Percentiles rank a stretch among this genome's conserved stretches.
These are phyloP conservation scores for Podaxis sp. DNA, from an alignment of 768 basidiomycete species.

Conservation along the genomic window DNA sequence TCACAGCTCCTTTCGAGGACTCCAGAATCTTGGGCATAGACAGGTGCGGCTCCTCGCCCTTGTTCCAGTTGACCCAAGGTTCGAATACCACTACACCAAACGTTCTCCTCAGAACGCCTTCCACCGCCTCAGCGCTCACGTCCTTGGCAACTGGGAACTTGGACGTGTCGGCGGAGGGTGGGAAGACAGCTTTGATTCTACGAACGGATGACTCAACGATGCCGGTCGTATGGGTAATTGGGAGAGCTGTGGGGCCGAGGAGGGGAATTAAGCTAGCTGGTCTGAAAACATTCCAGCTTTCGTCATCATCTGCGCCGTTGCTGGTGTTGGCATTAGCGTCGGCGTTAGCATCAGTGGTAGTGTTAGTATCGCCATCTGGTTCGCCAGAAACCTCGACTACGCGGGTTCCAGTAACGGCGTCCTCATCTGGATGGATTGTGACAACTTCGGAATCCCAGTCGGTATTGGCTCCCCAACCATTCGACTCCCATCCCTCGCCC, in stretches of 20 bases:
- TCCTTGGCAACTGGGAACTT: slow-evolving; percentile 14
- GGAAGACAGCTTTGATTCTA: slow-evolving; percentile 35
- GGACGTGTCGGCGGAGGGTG: slow-evolving; percentile 19
- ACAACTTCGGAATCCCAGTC: background rate
- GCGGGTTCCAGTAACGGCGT: background rate
- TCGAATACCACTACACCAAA: slow-evolving; percentile 34
- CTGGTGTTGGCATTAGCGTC: background rate
- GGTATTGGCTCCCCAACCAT: slow-evolving; percentile 3
- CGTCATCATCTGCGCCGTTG: background rate
- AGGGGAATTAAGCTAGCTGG: slow-evolving; percentile 22
- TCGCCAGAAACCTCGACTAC: background rate
- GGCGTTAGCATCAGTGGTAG: background rate
- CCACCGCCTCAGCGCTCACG: slow-evolving; percentile 27
- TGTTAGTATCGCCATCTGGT: background rate
- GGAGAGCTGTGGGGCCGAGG: slow-evolving; percentile 53
- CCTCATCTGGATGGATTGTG: slow-evolving; percentile 3
- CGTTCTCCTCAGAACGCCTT: slow-evolving; percentile 30
- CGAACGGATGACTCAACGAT: slow-evolving; percentile 65
- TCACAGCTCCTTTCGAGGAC: slow-evolving; percentile 28
- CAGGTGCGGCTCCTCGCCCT: slow-evolving; percentile 29
- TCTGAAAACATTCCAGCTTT: slow-evolving; percentile 18
- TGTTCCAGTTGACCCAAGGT: slow-evolving; percentile 41
- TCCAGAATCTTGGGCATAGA: slow-evolving; percentile 31
- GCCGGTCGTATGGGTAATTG: slow-evolving; percentile 59
- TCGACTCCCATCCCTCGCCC: background rate